These are phyloP conservation scores for Alternaria angustiovoidea DNA, from an alignment of 2,329 filamentous ascomycete genomes.

Conservation along the genomic window DNA sequence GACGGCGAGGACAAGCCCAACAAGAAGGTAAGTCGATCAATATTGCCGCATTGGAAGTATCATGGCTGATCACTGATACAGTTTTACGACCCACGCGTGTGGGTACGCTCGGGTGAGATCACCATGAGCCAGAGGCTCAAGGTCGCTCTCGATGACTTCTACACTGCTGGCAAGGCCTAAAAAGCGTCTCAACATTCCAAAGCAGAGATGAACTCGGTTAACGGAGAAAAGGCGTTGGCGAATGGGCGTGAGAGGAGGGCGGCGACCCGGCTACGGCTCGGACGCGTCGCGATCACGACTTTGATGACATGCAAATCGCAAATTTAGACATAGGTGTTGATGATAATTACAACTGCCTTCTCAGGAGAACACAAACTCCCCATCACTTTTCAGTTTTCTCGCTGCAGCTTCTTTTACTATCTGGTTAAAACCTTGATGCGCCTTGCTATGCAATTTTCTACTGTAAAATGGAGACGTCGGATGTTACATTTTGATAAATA, in stretches of 20 bases:
- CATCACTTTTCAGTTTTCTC: not conserved
- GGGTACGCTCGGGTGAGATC: slow-evolving; percentile 97
- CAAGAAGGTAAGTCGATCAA: slow-evolving; percentile 71
- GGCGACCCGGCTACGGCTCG: slow-evolving; percentile 5
- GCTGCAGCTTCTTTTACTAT: no score
- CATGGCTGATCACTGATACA: no score
- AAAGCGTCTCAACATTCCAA: not conserved
- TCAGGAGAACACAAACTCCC: not conserved
- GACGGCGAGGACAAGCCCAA: slow-evolving; percentile 97
- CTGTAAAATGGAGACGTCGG: no score
- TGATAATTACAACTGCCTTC: not conserved
- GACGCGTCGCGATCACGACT: not conserved
- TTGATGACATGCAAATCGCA: not conserved
- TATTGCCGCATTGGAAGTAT: no score
- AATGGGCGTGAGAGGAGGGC: slow-evolving; percentile 4
- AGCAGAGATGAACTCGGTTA: not conserved
- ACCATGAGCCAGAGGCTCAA: slow-evolving; percentile 81
- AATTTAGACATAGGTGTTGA: not conserved
- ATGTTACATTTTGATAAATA: no score
- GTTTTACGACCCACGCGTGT: slow-evolving; percentile 65
- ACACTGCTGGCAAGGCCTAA: slow-evolving; percentile 80
- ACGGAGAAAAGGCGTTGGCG: slow-evolving; percentile 28
- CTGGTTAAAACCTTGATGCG: no score
- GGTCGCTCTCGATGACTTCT: slow-evolving; percentile 90
- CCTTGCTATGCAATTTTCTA: no score